phyloP scores from a whole-genome alignment of 352 stramenopile genomes.

The Phytophthora macrochlamydospora region DNA sequence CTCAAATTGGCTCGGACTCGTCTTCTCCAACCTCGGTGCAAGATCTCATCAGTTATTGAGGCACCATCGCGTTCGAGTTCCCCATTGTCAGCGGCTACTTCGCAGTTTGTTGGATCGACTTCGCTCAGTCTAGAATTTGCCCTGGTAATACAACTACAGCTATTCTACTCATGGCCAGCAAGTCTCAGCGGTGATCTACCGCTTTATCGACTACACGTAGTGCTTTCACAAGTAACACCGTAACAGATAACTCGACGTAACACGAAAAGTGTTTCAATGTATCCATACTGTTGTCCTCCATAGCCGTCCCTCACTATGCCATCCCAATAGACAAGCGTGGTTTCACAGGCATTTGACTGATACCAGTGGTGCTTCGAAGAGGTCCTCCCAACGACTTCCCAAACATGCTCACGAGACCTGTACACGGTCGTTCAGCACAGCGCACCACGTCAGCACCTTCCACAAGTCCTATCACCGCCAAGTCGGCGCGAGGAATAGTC shows the following conservation, averaged over 20 bases:
- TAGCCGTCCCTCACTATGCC: neutral
- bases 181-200: too few relatives aligned
- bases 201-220: too few relatives aligned
- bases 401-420: slow-evolving; percentile 24
- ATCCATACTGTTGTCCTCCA: neutral
- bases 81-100: too few relatives aligned
- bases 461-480: slow-evolving; percentile 24
- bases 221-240: too few relatives aligned
- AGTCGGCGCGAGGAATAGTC: slow-evolving; percentile 17
- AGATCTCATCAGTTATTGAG: too few relatives aligned
- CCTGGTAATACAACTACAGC: too few relatives aligned
- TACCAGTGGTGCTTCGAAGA: neutral
- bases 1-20: too few relatives aligned
- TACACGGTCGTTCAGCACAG: slow-evolving; percentile 21
- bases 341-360: slow-evolving; percentile 2
- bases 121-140: too few relatives aligned
- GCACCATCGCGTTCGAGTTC: too few relatives aligned
- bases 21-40: too few relatives aligned
- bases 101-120: too few relatives aligned
- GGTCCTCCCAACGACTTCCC: slow-evolving; percentile 16
- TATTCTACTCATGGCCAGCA: too few relatives aligned
- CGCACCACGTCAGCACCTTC: slow-evolving; percentile 11
- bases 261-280: neutral
- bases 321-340: slow-evolving; percentile 14
- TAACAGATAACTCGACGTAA: neutral